Percentiles rank a stretch among this genome's conserved stretches.
Evolutionary conservation across 768 basidiomycete species (phyloP).

Genomic region (Suillus ampliporus): DNA sequence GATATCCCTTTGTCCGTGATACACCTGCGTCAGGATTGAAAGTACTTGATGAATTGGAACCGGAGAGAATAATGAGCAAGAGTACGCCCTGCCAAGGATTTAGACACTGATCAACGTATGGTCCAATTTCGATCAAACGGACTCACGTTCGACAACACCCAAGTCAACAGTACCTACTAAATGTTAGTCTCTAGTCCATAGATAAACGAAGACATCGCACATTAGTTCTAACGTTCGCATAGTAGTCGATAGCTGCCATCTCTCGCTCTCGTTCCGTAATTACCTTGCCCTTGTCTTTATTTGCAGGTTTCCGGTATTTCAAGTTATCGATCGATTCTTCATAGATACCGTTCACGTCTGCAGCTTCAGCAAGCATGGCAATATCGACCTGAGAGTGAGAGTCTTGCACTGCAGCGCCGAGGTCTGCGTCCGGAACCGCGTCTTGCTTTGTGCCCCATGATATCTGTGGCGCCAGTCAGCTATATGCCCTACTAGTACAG

Average conservation of each 20-base stretch:
- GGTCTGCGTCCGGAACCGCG: conserved; percentile 69
- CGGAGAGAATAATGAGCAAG: conserved; percentile 70
- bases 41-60: conserved; percentile 58
- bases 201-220: conserved; percentile 39
- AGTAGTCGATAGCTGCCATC: conserved; percentile 81
- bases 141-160: conserved; percentile 85
- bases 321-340: conserved; percentile 83
- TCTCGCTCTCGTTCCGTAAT: conserved; percentile 66
- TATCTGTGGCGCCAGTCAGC: conserved; percentile 50
- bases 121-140: background rate
- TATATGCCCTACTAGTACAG: conserved; percentile 13
- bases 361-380: conserved; percentile 81
- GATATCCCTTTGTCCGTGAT: conserved; percentile 72
- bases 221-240: conserved; percentile 87
- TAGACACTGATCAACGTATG: background rate
- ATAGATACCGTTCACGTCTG: conserved; percentile 84
- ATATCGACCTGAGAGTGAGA: conserved; percentile 85
- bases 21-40: conserved; percentile 56
- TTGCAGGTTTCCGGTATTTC: conserved; percentile 54
- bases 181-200: background rate
- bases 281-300: conserved; percentile 29
- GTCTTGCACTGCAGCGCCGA: conserved; percentile 85
- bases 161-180: conserved; percentile 66
- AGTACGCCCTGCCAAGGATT: conserved; percentile 61
- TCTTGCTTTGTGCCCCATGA: conserved; percentile 99